Evolutionary conservation across 2,329 filamentous ascomycete species (phyloP).

Genomic region (Dothiorella sarmentorum): DNA sequence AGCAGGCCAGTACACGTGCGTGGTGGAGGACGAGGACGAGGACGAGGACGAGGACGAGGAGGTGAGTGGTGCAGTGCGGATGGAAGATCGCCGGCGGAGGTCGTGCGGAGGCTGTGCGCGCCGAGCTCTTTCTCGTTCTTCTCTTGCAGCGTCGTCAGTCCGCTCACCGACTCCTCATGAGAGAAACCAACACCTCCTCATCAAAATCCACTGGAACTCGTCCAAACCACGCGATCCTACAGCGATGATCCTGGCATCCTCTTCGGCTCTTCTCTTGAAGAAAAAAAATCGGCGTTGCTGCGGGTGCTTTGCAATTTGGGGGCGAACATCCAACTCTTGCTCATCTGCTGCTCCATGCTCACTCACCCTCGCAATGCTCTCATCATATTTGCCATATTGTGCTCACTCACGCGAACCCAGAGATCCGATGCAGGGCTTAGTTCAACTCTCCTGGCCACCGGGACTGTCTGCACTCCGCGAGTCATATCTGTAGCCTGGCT

Average conservation of each 20-base stretch:
- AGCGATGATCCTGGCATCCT: not conserved
- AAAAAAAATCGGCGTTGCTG: not conserved
- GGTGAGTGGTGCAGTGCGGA: not conserved
- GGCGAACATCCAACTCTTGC: not conserved
- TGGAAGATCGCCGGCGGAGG: not conserved
- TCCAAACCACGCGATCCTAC: not conserved
- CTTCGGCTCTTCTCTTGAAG: not conserved
- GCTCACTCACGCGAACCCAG: not conserved
- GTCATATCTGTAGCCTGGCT: no score
- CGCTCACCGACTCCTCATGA: constrained; percentile 11
- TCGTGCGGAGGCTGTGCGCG: constrained; percentile 9
- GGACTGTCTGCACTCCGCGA: not conserved
- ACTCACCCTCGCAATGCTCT: not conserved
- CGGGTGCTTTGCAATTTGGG: not conserved
- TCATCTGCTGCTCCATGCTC: not conserved
- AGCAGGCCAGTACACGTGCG: not conserved
- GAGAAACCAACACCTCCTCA: not conserved
- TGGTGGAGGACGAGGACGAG: no score
- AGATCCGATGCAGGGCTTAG: constrained; percentile 2
- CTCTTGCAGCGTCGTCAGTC: not conserved
- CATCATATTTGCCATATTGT: not conserved
- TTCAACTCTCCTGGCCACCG: not conserved
- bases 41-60: no score
- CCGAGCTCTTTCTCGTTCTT: not conserved
- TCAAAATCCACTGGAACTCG: not conserved